Conservation (phyloP, 768 basidiomycete species). For the Lactarius tabidus region DNA sequence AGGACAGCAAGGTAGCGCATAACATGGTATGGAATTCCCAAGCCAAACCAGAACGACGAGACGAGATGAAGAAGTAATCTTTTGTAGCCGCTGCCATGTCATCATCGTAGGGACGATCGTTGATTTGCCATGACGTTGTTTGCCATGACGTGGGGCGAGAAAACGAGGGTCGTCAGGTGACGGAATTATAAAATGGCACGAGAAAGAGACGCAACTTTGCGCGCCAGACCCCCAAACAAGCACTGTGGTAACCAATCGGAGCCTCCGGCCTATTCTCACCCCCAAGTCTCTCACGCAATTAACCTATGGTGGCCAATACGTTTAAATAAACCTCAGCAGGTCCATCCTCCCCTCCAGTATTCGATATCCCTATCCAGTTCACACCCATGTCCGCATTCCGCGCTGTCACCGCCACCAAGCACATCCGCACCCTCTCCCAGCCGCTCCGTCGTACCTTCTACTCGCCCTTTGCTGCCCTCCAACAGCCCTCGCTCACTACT, state of each 20-base stretch:
- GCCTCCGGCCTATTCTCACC: neutral
- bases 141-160: neutral
- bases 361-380: neutral
- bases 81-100: neutral
- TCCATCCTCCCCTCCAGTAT: neutral
- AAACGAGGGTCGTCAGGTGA: neutral
- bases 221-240: slow-evolving; percentile 16
- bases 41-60: neutral
- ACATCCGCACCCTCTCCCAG: slow-evolving; percentile 32
- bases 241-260: slow-evolving; percentile 22
- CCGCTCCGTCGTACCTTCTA: slow-evolving; percentile 51
- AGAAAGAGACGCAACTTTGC: neutral
- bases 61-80: neutral
- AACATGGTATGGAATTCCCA: neutral
- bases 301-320: neutral
- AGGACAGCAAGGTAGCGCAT: neutral
- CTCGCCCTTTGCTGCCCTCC: slow-evolving; percentile 57
- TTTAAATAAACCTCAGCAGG: neutral
- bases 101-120: neutral
- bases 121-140: neutral
- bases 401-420: slow-evolving; percentile 26
- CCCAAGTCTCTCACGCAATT: slow-evolving; percentile 12
- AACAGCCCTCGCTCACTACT: slow-evolving; percentile 36
- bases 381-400: slow-evolving; percentile 33
- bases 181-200: slow-evolving; percentile 8